phyloP scores from a whole-genome alignment of 23 red algal species.

The Gracilaria gracilis region DNA sequence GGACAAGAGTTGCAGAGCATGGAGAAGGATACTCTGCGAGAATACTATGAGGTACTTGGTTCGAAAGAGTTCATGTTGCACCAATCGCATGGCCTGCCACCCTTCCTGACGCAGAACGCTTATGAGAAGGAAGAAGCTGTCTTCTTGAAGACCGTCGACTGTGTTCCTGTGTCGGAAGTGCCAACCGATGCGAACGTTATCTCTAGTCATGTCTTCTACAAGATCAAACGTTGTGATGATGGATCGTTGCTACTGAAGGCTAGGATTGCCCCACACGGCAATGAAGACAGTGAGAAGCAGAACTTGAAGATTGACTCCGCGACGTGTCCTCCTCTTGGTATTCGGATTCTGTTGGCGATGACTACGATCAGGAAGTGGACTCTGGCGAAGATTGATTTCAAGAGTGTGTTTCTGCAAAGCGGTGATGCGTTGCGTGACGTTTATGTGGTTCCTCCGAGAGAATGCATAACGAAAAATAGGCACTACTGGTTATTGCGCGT shows the following conservation, averaged over 20 bases:
- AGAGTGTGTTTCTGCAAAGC: slow-evolving; percentile 36
- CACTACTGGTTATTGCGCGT: slow-evolving; percentile 20
- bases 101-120: background rate
- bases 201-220: slow-evolving; percentile 33
- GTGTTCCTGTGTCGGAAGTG: background rate
- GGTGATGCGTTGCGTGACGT: slow-evolving; percentile 8
- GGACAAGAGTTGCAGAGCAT: background rate
- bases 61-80: slow-evolving; percentile 37
- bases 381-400: background rate
- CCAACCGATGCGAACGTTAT: slow-evolving; percentile 10
- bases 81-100: slow-evolving; percentile 23
- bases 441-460: background rate
- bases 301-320: slow-evolving; percentile 12
- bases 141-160: slow-evolving; percentile 23
- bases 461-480: background rate
- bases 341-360: slow-evolving; percentile 18
- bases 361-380: background rate
- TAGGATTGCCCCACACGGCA: slow-evolving; percentile 33
- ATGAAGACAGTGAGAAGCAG: slow-evolving; percentile 20
- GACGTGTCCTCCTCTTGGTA: slow-evolving; percentile 18
- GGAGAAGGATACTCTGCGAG: background rate
- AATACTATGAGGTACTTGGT: slow-evolving; percentile 6
- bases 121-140: slow-evolving; percentile 34
- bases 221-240: slow-evolving; percentile 35
- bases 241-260: slow-evolving; percentile 24